Percentiles rank a stretch among this genome's conserved stretches.
phyloP scores from a whole-genome alignment of 169 alveolate species.

The Cryptosporidium ubiquitum region DNA sequence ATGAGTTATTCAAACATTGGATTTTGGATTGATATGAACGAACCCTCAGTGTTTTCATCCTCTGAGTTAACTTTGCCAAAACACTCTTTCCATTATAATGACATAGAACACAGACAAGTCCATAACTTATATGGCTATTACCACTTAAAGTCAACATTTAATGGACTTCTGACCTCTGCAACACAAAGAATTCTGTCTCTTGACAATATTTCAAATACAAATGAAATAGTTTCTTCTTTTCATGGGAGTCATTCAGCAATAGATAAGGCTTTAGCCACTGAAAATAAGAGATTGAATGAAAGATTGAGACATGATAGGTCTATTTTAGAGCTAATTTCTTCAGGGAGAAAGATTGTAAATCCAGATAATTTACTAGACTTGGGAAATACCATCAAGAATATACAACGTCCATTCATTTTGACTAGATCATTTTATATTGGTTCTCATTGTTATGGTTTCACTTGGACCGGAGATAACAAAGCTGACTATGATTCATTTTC shows the following conservation, averaged over 20 bases:
- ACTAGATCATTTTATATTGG: conserved; percentile 88
- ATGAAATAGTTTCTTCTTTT: conserved; percentile 41
- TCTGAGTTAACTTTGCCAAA: conserved; percentile 90
- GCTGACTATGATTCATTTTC: conserved; percentile 85
- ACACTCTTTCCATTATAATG: conserved; percentile 77
- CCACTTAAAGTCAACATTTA: conserved; percentile 80
- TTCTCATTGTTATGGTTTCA: conserved; percentile 86
- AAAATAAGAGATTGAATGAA: conserved; percentile 29
- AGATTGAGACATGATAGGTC: conserved; percentile 27
- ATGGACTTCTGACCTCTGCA: conserved; percentile 83
- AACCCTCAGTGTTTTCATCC: conserved; percentile 90
- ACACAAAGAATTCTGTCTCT: conserved; percentile 29
- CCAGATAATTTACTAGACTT: conserved; percentile 24
- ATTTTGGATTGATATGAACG: conserved; percentile 94
- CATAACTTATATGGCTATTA: conserved; percentile 79
- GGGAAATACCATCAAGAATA: conserved; percentile 67
- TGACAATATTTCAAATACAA: conserved; percentile 54
- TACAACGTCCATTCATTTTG: conserved; percentile 86
- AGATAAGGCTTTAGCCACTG: background rate
- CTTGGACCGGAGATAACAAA: conserved; percentile 93
- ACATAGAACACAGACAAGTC: conserved; percentile 77
- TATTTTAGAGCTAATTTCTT: background rate
- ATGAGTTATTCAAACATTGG: conserved; percentile 61
- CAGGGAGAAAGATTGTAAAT: conserved; percentile 7
- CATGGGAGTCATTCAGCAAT: background rate